These are phyloP conservation scores for Pythium grandisporangium DNA, from an alignment of 352 stramenopile species.

Conservation along the genomic window DNA sequence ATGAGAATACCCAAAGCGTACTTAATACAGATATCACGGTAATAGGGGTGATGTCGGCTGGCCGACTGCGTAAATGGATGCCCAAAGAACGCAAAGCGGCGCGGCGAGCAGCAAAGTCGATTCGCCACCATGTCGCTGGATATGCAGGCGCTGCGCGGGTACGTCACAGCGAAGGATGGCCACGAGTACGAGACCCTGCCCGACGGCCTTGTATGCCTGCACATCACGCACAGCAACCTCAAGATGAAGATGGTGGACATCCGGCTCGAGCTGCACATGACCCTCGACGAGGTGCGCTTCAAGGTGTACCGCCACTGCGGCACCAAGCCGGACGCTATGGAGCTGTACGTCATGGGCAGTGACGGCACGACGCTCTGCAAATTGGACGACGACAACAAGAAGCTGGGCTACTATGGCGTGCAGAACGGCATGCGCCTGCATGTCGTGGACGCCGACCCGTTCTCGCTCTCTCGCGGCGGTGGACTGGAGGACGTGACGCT, in stretches of 20 bases:
- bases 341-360: constrained; percentile 46
- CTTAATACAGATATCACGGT: too few species aligned
- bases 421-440: constrained; percentile 92
- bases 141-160: constrained; percentile 58
- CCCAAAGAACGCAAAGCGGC: background rate
- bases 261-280: constrained; percentile 91
- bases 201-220: constrained; percentile 88
- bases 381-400: constrained; percentile 70
- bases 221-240: constrained; percentile 98
- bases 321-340: constrained; percentile 89
- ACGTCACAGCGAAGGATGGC: constrained; percentile 82
- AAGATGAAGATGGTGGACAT: constrained; percentile 95
- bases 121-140: constrained; percentile 46
- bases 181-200: constrained; percentile 80
- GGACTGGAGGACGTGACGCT: constrained; percentile 95
- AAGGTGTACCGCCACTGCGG: constrained; percentile 95
- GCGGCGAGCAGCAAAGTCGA: background rate
- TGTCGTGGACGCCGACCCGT: constrained; percentile 95
- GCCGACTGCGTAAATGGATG: background rate
- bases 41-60: too few species aligned
- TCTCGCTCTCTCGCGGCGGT: constrained; percentile 91
- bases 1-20: too few species aligned
- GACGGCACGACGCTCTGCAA: constrained; percentile 35
- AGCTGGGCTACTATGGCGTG: constrained; percentile 89
- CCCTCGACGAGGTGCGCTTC: constrained; percentile 82